Conservation (phyloP, 2,329 filamentous ascomycete species). For the Cladosporium sp. region DNA sequence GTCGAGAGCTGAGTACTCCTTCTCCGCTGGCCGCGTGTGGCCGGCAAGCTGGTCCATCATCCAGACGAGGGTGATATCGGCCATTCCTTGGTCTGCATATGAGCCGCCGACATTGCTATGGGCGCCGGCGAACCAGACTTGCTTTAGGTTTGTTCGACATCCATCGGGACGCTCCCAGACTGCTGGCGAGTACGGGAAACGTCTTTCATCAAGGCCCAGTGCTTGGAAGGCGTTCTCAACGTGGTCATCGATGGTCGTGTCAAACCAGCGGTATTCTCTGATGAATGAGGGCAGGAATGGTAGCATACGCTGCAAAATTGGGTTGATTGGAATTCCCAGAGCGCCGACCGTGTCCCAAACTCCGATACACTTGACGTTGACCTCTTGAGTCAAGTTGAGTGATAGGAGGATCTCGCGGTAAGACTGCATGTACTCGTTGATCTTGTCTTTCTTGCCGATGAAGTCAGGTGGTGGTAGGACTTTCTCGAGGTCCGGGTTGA, state of each 20-base stretch:
- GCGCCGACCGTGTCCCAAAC: slow-evolving; percentile 54
- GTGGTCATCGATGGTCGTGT: slow-evolving; percentile 36
- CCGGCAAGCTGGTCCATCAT: slow-evolving; percentile 43
- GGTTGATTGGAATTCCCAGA: slow-evolving; percentile 39
- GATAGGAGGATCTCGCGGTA: slow-evolving; percentile 31
- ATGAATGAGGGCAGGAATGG: slow-evolving; percentile 33
- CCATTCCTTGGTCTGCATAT: slow-evolving; percentile 34
- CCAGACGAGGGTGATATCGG: slow-evolving; percentile 44
- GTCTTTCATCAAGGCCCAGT: slow-evolving; percentile 55
- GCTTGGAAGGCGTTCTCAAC: slow-evolving; percentile 59
- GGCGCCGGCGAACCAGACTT: slow-evolving; percentile 58
- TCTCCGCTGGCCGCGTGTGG: slow-evolving; percentile 27
- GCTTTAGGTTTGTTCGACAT: slow-evolving; percentile 43
- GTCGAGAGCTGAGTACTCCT: slow-evolving; percentile 29
- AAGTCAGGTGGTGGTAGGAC: slow-evolving; percentile 24
- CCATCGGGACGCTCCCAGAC: slow-evolving; percentile 45
- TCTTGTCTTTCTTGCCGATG: slow-evolving; percentile 19
- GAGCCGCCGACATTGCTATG: slow-evolving; percentile 56
- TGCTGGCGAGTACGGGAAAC: slow-evolving; percentile 53
- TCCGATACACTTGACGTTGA: slow-evolving; percentile 39
- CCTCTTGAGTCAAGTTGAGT: slow-evolving; percentile 24
- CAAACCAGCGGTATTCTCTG: slow-evolving; percentile 37
- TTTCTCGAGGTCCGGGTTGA: slow-evolving; percentile 19
- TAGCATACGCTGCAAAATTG: slow-evolving; percentile 29
- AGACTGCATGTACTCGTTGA: slow-evolving; percentile 28